Evolutionary conservation across 495 filamentous ascomycete species (phyloP).

Genomic region (Trichocladium antarcticum): DNA sequence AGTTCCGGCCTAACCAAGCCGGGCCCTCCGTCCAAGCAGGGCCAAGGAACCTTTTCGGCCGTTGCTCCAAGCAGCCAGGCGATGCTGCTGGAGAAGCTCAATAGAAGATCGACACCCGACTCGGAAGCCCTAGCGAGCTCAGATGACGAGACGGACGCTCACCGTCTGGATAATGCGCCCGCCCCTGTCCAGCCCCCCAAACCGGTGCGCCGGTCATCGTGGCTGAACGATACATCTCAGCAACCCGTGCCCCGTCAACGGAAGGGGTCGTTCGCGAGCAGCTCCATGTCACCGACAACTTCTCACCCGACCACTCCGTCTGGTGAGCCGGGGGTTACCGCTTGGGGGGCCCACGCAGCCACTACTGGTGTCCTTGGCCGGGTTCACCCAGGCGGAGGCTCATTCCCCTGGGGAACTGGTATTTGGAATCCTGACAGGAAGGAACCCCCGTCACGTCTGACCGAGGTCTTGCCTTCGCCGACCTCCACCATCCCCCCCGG

Average conservation of each 20-base stretch:
- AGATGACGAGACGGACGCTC: constrained; percentile 68
- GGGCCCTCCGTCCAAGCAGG: constrained; percentile 30
- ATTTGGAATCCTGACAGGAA: constrained; percentile 73
- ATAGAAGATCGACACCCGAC: constrained; percentile 77
- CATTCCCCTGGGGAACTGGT: constrained; percentile 63
- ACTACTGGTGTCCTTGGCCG: constrained; percentile 42
- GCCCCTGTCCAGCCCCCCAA: constrained; percentile 37
- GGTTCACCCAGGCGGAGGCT: constrained; percentile 42
- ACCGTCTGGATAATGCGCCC: constrained; percentile 38
- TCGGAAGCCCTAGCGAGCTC: constrained; percentile 88
- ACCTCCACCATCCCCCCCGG: constrained; percentile 52
- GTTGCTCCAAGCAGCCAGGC: constrained; percentile 43
- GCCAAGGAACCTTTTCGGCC: constrained; percentile 28
- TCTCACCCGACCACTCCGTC: constrained; percentile 68
- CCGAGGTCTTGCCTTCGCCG: constrained; percentile 67
- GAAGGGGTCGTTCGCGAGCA: constrained; percentile 51
- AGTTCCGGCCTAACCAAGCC: constrained; percentile 36
- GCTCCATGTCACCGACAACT: constrained; percentile 60
- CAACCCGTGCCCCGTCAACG: constrained; percentile 30
- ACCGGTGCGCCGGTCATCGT: constrained; percentile 48
- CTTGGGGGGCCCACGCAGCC: constrained; percentile 53
- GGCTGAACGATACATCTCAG: constrained; percentile 50
- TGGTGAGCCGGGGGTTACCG: constrained; percentile 46
- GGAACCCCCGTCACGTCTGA: constrained; percentile 59
- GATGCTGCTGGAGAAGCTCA: constrained; percentile 60